phyloP scores from a whole-genome alignment of 2,329 filamentous ascomycete genomes.

The Parastagonospora nodorum region DNA sequence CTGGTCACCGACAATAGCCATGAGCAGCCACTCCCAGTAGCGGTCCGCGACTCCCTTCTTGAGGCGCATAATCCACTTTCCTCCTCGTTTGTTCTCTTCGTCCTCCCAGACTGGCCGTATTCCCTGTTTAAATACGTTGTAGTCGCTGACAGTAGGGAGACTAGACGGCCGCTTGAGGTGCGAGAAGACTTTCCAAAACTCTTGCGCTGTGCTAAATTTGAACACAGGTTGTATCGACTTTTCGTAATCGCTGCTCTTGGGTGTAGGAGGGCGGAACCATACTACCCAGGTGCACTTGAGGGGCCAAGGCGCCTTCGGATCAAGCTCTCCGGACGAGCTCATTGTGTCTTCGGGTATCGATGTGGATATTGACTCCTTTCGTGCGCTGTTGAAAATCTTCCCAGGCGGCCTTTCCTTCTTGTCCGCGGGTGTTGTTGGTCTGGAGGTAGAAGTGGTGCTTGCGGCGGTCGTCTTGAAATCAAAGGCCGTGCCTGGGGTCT shows the following conservation, averaged over 20 bases:
- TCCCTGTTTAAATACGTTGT: conserved; percentile 96
- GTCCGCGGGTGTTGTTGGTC: conserved; percentile 64
- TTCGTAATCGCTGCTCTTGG: conserved; percentile 97
- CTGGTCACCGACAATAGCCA: conserved; percentile 91
- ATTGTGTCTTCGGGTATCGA: conserved; percentile 39
- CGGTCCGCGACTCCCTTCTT: conserved; percentile 97
- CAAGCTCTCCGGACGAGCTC: conserved; percentile 49
- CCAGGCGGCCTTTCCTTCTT: conserved; percentile 56
- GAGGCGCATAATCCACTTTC: conserved; percentile 95
- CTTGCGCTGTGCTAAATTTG: conserved; percentile 79
- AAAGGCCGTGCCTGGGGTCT: conserved; percentile 79
- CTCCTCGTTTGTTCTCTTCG: conserved; percentile 91
- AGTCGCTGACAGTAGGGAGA: conserved; percentile 91
- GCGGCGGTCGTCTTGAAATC: conserved; percentile 69
- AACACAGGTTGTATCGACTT: conserved; percentile 91
- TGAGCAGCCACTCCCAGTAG: conserved; percentile 93
- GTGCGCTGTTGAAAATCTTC: conserved; percentile 40
- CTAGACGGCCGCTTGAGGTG: conserved; percentile 89
- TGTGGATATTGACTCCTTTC: conserved; percentile 41
- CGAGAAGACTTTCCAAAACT: conserved; percentile 87
- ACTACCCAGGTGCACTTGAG: conserved; percentile 92
- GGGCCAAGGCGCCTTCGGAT: conserved; percentile 49
- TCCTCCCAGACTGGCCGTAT: conserved; percentile 99
- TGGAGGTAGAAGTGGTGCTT: conserved; percentile 45
- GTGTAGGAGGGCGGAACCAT: conserved; percentile 95